These are phyloP conservation scores for Biscogniauxia mediterranea DNA, from an alignment of 2,329 filamentous ascomycete genomes.

Conservation along the genomic window DNA sequence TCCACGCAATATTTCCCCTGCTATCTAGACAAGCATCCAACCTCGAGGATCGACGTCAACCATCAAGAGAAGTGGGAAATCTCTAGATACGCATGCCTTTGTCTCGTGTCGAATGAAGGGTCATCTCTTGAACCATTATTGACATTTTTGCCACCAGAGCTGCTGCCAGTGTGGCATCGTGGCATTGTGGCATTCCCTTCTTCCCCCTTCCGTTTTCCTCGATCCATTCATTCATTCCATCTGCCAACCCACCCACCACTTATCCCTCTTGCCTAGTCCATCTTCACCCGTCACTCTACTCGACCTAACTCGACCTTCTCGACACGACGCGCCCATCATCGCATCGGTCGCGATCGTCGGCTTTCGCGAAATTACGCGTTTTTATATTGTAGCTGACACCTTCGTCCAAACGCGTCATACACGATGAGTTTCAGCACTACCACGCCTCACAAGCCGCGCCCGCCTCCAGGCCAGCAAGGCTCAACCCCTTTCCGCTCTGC, in stretches of 20 bases:
- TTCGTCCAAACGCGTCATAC: slow-evolving; percentile 9
- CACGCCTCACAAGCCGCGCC: slow-evolving; percentile 30
- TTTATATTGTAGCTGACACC: not conserved
- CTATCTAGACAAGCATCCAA: slow-evolving; percentile 4
- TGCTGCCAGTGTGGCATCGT: slow-evolving; percentile 8
- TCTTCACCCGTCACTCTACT: not conserved
- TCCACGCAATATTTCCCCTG: slow-evolving; percentile 14
- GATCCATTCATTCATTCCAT: not conserved
- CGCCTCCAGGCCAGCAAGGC: slow-evolving; percentile 28
- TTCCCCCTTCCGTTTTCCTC: slow-evolving; percentile 1
- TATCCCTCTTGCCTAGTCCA: not conserved
- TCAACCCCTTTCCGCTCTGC: slow-evolving; percentile 31
- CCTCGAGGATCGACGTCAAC: slow-evolving; percentile 14
- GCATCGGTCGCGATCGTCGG: not conserved
- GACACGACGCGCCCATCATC: slow-evolving; percentile 9
- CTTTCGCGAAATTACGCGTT: not conserved
- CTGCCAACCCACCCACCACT: not conserved
- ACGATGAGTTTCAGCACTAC: slow-evolving; percentile 26
- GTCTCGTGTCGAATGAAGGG: not conserved
- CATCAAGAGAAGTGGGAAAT: slow-evolving; percentile 7
- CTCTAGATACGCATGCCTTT: not conserved
- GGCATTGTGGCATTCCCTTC: slow-evolving; percentile 5
- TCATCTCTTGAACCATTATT: slow-evolving; percentile 13
- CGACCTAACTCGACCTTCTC: not conserved
- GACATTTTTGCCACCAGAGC: slow-evolving; percentile 11